phyloP scores from a whole-genome alignment of 106 monocot genomes.

The Platanthera zijinensis region DNA sequence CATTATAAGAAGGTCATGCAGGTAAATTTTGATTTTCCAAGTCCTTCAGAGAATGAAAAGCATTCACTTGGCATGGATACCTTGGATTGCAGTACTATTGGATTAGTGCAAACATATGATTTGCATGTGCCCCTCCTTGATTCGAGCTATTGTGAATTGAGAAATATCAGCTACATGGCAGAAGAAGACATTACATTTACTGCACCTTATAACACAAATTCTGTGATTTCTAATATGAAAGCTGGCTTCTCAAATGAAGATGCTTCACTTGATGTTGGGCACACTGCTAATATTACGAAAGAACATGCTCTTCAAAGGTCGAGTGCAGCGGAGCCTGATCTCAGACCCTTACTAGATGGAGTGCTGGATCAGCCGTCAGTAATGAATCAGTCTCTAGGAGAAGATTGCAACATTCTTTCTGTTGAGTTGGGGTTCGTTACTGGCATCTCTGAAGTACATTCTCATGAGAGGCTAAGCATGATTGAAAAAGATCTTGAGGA shows the following conservation, averaged over 20 bases:
- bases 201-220: not conserved
- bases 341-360: not conserved
- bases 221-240: conserved; percentile 10
- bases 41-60: not conserved
- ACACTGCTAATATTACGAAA: not conserved
- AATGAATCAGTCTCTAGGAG: not conserved
- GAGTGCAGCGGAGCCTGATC: not conserved
- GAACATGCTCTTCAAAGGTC: not conserved
- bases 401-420: conserved; percentile 3
- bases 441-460: not conserved
- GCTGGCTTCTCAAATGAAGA: conserved; percentile 1
- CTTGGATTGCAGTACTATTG: not conserved
- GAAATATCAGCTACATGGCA: not conserved
- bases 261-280: not conserved
- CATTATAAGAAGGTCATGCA: not conserved
- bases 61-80: not conserved
- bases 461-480: not conserved
- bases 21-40: not conserved
- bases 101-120: not conserved
- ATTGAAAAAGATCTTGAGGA: not conserved
- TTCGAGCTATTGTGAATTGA: not conserved
- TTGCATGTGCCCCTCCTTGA: not conserved
- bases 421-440: not conserved
- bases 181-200: not conserved
- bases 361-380: not conserved